Percentiles rank a stretch among this genome's conserved stretches.
phyloP scores from a whole-genome alignment of 1,284 basidiomycete species.

The Ustilago curta region DNA sequence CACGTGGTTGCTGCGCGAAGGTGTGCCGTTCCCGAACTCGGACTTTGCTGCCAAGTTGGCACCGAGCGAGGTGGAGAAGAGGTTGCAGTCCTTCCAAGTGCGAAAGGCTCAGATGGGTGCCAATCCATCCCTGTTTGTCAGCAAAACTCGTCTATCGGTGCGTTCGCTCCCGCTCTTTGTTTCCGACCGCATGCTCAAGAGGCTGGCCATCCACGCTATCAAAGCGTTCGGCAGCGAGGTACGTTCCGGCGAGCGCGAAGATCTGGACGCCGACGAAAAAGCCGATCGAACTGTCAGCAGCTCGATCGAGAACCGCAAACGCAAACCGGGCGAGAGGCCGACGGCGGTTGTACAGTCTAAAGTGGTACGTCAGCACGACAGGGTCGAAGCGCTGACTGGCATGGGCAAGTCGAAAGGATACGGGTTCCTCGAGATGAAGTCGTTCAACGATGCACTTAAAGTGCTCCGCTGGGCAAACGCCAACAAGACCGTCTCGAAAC shows the following conservation, averaged over 20 bases:
- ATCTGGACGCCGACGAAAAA: slow-evolving; percentile 81
- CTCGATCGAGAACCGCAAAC: slow-evolving; percentile 57
- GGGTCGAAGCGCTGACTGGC: slow-evolving; percentile 86
- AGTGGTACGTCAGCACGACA: slow-evolving; percentile 86
- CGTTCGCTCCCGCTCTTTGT: slow-evolving; percentile 91
- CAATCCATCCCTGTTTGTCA: slow-evolving; percentile 96
- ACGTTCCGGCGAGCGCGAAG: slow-evolving; percentile 75
- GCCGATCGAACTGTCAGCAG: slow-evolving; percentile 67
- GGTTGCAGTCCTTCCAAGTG: slow-evolving; percentile 60
- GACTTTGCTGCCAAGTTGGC: slow-evolving; percentile 44
- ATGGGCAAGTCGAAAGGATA: slow-evolving; percentile 91
- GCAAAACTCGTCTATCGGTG: slow-evolving; percentile 90
- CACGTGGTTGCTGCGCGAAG: slow-evolving; percentile 94
- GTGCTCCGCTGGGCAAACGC: slow-evolving; percentile 95
- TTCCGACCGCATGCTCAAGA: slow-evolving; percentile 88
- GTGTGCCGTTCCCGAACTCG: slow-evolving; percentile 65
- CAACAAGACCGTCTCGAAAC: slow-evolving; percentile 72
- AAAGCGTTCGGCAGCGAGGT: slow-evolving; percentile 85
- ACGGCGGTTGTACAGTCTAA: slow-evolving; percentile 83
- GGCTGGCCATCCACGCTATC: slow-evolving; percentile 84
- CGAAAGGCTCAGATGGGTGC: slow-evolving; percentile 71
- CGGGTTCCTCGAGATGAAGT: slow-evolving; percentile 91
- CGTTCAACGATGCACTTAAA: slow-evolving; percentile 87
- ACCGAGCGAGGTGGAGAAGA: slow-evolving; percentile 59
- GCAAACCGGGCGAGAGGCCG: slow-evolving; percentile 72